Evolutionary conservation across 2,329 filamentous ascomycete species (phyloP).

Genomic region (Phialophora chinensis): DNA sequence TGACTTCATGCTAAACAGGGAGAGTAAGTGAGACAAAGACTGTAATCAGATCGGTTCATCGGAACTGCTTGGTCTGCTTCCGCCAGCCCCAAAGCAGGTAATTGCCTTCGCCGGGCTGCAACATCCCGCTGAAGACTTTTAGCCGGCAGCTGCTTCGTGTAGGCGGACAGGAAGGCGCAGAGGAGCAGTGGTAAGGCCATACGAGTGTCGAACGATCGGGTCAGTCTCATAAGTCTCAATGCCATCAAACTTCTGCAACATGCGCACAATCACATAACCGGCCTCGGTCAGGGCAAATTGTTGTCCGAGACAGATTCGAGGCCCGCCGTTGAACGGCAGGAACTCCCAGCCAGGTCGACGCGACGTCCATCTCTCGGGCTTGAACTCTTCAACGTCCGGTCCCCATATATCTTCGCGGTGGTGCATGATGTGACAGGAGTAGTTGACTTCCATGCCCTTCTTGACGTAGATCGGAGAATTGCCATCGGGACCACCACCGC

Average conservation of each 20-base stretch:
- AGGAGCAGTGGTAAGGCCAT: slow-evolving; percentile 37
- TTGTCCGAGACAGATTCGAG: slow-evolving; percentile 49
- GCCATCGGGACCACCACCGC: slow-evolving; percentile 65
- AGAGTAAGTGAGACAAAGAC: not conserved
- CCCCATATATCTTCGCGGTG: slow-evolving; percentile 47
- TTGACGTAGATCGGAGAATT: slow-evolving; percentile 46
- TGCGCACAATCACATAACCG: slow-evolving; percentile 69
- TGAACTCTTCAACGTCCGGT: slow-evolving; percentile 52
- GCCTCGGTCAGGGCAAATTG: slow-evolving; percentile 78
- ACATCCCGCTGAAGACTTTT: not conserved
- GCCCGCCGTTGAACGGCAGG: slow-evolving; percentile 41
- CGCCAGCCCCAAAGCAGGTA: not conserved
- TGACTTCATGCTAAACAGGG: not conserved
- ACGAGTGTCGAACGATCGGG: slow-evolving; percentile 30
- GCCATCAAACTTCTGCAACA: slow-evolving; percentile 73
- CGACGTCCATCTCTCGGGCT: slow-evolving; percentile 72
- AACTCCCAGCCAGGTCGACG: slow-evolving; percentile 72
- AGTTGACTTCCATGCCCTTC: slow-evolving; percentile 53
- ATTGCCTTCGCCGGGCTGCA: not conserved
- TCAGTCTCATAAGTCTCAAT: slow-evolving; percentile 53
- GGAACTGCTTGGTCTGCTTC: not conserved
- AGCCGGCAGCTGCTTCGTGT: slow-evolving; percentile 27
- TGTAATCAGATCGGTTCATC: not conserved
- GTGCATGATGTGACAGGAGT: slow-evolving; percentile 57
- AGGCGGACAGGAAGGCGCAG: slow-evolving; percentile 32